Base-by-base conservation (phyloP, 2,329 filamentous ascomycete species). In the Pestalotiopsis fici region DNA sequence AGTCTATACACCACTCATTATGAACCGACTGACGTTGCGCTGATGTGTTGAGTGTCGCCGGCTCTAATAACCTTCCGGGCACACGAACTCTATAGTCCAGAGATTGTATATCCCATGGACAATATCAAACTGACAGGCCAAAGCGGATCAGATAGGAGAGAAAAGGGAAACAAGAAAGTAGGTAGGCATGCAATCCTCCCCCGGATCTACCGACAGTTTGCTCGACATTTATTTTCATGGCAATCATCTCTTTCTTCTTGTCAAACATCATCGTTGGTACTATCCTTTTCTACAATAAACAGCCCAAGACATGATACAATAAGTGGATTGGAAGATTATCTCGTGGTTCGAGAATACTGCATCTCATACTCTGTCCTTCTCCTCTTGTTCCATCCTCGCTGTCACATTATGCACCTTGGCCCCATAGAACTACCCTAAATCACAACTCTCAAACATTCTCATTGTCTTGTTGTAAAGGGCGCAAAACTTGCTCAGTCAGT, bases 401-500 rank as follows among this genome's bases (percentile, higher is more conserved):
- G 62, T 56, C 62, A 43, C 62, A 56, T 43, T 15, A 64, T 64
- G 62, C 21, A 4, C 18, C 31, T 21, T 18, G 54, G 47, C 62
- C 62, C 62, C 39, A 56, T 55, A 64, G 18, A 55, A 50, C 3
- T 13, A 15, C 39, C 31, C 60, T 67, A 18, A 28, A n/a, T 18
- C 59, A n/a, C 31, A 15, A 59, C 59, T 56, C 62, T 50, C 27
- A 63, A 31, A 64, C 27, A n/a, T 43, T 37, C 27, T 28, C 31
- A 18, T 37, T n/a, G 3, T 21, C n/a, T 25, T 57, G 5, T 15
- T 27, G 55, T 18, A 57, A 57, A 57, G 55, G 27, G 55, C 43
- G 47, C n/a, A 62, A 67, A 69, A 69, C 68, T 59, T 69, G 68
- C 68, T 69, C 68, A 69, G 62, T 57, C 27, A n/a, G 25, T n/a